A percentile compares a stretch with the other conserved stretches of the same genome.
phyloP scores from a whole-genome alignment of 2,329 filamentous ascomycete species.

The Nemania sp. region DNA sequence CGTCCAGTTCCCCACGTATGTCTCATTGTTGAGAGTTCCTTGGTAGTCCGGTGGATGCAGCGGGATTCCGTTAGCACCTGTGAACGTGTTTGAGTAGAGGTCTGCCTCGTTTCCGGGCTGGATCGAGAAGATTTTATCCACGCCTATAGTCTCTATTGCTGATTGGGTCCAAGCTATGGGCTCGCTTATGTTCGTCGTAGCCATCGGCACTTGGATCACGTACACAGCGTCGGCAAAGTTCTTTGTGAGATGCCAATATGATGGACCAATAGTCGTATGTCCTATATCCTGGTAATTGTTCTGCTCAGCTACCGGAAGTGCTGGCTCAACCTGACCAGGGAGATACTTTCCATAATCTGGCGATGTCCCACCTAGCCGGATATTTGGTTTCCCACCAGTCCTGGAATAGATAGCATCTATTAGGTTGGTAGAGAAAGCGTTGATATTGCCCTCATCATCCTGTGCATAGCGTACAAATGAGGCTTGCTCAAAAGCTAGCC shows the following conservation, averaged over 20 bases:
- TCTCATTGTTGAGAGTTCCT: constrained; percentile 50
- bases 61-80: constrained; percentile 44
- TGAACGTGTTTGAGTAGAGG: constrained; percentile 48
- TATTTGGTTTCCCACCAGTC: constrained; percentile 52
- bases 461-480: constrained; percentile 52
- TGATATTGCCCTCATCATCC: constrained; percentile 49
- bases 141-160: constrained; percentile 48
- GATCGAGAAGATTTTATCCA: constrained; percentile 53
- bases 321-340: constrained; percentile 49
- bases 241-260: constrained; percentile 51
- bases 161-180: constrained; percentile 51
- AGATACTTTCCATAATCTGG: constrained; percentile 53
- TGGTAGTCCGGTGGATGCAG: constrained; percentile 53
- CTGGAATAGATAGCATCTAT: constrained; percentile 52
- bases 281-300: constrained; percentile 53
- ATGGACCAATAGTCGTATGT: constrained; percentile 52
- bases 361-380: constrained; percentile 53
- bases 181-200: constrained; percentile 53
- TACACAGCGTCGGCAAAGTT: constrained; percentile 52
- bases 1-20: constrained; percentile 54
- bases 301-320: constrained; percentile 51
- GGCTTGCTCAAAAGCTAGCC: constrained; percentile 52
- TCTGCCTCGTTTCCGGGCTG: constrained; percentile 54
- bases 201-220: constrained; percentile 54
- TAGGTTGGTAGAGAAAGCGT: constrained; percentile 52